Evolutionary conservation across 1,139 yeast species (phyloP).

Genomic region (Debaryomyces sp.): DNA sequence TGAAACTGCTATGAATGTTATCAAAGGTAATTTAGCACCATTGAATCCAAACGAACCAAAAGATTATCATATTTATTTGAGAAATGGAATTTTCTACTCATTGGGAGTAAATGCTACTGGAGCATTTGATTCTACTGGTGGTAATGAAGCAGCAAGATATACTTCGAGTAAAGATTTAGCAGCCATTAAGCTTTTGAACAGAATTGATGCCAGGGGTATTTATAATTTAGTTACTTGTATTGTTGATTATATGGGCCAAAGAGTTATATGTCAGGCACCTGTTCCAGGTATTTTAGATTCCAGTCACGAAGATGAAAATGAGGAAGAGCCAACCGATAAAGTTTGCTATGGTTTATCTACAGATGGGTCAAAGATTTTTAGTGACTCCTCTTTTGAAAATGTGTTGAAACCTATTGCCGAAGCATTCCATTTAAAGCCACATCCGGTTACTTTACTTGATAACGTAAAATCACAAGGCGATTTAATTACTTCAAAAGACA

Average conservation of each 20-base stretch:
- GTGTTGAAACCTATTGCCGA: constrained; percentile 67
- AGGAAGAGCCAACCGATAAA: constrained; percentile 39
- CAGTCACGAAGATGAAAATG: constrained; percentile 28
- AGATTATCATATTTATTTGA: constrained; percentile 66
- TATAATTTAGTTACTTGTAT: constrained; percentile 77
- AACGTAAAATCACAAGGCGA: constrained; percentile 41
- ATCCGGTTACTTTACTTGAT: constrained; percentile 47
- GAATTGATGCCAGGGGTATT: constrained; percentile 64
- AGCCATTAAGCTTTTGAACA: constrained; percentile 69
- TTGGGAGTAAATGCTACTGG: constrained; percentile 76
- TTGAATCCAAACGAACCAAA: constrained; percentile 73
- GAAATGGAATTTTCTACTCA: constrained; percentile 87
- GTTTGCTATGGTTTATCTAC: constrained; percentile 78
- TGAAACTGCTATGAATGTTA: constrained; percentile 76
- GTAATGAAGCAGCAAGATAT: constrained; percentile 84
- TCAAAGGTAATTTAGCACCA: constrained; percentile 75
- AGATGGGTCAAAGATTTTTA: constrained; percentile 53
- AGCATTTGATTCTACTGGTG: constrained; percentile 67
- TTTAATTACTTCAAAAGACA: constrained; percentile 70
- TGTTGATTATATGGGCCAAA: constrained; percentile 86
- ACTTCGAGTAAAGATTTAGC: constrained; percentile 79
- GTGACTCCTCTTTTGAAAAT: constrained; percentile 53
- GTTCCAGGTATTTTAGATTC: constrained; percentile 89
- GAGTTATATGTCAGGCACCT: constrained; percentile 91
- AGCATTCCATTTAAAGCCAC: constrained; percentile 77